Conservation (phyloP, 129 eudicot genomes). For the Centella asiatica region DNA sequence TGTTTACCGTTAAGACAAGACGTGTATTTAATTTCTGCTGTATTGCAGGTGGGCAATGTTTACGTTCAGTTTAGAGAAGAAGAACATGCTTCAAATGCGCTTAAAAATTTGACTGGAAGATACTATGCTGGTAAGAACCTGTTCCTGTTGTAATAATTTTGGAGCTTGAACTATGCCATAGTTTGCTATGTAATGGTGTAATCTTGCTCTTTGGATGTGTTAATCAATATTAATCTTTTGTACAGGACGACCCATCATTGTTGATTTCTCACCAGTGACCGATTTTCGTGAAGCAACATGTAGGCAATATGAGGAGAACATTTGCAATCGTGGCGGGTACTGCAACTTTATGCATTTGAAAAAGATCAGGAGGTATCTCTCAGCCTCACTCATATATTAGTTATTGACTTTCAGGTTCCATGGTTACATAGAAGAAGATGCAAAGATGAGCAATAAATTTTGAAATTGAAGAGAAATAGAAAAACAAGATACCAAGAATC, state of each 20-base stretch:
- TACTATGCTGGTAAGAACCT: conserved; percentile 23
- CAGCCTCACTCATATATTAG: background rate
- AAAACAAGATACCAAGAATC: no score
- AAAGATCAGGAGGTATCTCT: conserved; percentile 22
- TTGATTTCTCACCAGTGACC: conserved; percentile 34
- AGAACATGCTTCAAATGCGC: conserved; percentile 31
- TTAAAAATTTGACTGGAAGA: conserved; percentile 22
- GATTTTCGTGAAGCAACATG: conserved; percentile 42
- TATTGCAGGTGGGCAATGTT: conserved; percentile 25
- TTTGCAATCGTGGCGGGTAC: conserved; percentile 37
- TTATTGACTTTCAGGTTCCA: no score
- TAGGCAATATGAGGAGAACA: conserved; percentile 32
- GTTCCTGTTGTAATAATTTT: background rate
- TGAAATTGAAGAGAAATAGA: no score
- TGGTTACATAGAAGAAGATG: no score
- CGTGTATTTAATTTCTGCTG: background rate
- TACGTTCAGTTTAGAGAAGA: conserved; percentile 39
- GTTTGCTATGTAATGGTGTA: background rate
- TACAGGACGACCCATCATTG: conserved; percentile 15
- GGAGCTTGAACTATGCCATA: background rate
- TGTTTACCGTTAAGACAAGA: background rate
- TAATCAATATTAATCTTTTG: conserved; percentile 5
- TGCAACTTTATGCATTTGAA: conserved; percentile 41
- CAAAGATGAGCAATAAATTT: no score
- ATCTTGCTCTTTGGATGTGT: background rate